Percentiles rank a stretch among this genome's conserved stretches.
These are phyloP conservation scores for Usnea hakonensis DNA, from an alignment of 495 filamentous ascomycete genomes.

Conservation along the genomic window DNA sequence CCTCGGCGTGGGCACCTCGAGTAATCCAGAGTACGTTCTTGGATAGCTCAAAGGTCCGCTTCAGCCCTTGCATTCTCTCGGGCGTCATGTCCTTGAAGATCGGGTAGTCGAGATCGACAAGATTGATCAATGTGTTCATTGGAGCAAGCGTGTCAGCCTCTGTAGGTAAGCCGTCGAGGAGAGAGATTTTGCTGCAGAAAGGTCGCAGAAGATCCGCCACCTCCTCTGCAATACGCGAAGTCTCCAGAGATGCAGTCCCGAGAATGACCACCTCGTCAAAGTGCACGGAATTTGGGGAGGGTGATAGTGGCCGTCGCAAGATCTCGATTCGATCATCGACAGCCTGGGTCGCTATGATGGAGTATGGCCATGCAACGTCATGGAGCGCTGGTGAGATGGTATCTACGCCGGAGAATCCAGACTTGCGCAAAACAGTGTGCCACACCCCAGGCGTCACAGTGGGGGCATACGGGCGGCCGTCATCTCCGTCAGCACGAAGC, in stretches of 20 bases:
- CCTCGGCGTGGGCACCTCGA: slow-evolving; percentile 26
- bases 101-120: slow-evolving; percentile 40
- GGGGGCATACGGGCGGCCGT: slow-evolving; percentile 36
- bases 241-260: background rate
- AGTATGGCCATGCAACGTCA: slow-evolving; percentile 27
- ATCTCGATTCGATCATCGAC: slow-evolving; percentile 30
- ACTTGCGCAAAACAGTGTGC: slow-evolving; percentile 32
- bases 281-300: background rate
- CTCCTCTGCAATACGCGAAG: background rate
- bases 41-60: slow-evolving; percentile 30
- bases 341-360: slow-evolving; percentile 38
- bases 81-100: slow-evolving; percentile 35
- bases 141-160: slow-evolving; percentile 9
- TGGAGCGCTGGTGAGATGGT: slow-evolving; percentile 14
- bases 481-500: slow-evolving; percentile 38
- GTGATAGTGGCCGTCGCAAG: slow-evolving; percentile 1
- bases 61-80: slow-evolving; percentile 26
- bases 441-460: slow-evolving; percentile 30
- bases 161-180: slow-evolving; percentile 7
- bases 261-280: slow-evolving; percentile 4
- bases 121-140: slow-evolving; percentile 27
- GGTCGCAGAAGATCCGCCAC: background rate
- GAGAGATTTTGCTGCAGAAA: background rate
- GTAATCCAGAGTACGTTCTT: slow-evolving; percentile 40
- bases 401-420: slow-evolving; percentile 45